These are phyloP conservation scores for Pulchroboletus neoregius DNA, from an alignment of 1,284 basidiomycete species.

Conservation along the genomic window DNA sequence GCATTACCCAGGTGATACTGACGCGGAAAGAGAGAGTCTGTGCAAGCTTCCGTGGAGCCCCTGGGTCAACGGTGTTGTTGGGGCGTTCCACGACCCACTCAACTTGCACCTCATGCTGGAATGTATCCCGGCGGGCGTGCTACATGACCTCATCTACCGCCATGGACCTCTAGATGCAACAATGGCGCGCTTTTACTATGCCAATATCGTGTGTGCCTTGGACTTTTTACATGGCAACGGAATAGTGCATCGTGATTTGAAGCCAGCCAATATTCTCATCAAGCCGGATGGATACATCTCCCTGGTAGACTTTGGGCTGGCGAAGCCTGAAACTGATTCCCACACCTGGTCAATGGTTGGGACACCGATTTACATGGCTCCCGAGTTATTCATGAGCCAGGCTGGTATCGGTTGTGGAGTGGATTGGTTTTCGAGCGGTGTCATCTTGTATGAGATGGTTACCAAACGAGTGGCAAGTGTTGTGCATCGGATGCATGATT, in stretches of 20 bases:
- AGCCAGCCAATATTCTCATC: constrained; percentile 81
- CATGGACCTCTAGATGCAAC: constrained; percentile 33
- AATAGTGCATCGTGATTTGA: constrained; percentile 82
- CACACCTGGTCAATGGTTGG: constrained; percentile 42
- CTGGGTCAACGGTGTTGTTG: constrained; percentile 44
- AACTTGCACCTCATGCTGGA: constrained; percentile 51
- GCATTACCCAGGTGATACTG: constrained; percentile 27
- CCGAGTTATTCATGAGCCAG: constrained; percentile 52
- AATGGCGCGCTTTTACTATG: constrained; percentile 46
- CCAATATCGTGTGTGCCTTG: constrained; percentile 64
- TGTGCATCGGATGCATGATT: background rate
- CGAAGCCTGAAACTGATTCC: constrained; percentile 40
- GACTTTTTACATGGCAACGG: constrained; percentile 70
- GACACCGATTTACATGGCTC: constrained; percentile 68
- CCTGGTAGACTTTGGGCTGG: constrained; percentile 71
- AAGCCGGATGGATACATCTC: constrained; percentile 58
- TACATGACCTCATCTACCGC: constrained; percentile 37
- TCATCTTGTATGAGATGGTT: constrained; percentile 74
- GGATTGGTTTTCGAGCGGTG: constrained; percentile 76
- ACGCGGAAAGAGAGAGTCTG: constrained; percentile 41
- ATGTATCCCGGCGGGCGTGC: constrained; percentile 40
- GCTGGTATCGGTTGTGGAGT: constrained; percentile 52
- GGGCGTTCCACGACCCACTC: constrained; percentile 41
- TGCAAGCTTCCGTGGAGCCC: constrained; percentile 47
- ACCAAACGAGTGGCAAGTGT: constrained; percentile 50